phyloP scores from a whole-genome alignment of 352 stramenopile species.

The Phytophthora brassicae region DNA sequence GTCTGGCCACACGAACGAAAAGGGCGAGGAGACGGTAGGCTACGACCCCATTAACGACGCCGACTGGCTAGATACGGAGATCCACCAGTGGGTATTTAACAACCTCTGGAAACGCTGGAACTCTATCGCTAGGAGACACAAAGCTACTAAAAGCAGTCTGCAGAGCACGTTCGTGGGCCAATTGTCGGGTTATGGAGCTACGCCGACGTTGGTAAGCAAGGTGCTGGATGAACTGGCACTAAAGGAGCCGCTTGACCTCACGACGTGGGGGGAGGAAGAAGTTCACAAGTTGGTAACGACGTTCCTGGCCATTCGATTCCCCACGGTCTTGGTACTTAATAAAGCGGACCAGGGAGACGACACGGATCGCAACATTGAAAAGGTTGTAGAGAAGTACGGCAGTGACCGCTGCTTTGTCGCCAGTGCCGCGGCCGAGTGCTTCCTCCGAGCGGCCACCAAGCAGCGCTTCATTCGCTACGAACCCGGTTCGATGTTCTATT shows the following conservation, averaged over 20 bases:
- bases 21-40: constrained; percentile 82
- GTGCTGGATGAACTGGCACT: constrained; percentile 65
- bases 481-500: constrained; percentile 85
- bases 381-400: constrained; percentile 88
- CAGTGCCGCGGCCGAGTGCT: constrained; percentile 84
- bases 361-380: constrained; percentile 88
- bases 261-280: constrained; percentile 53
- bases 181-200: constrained; percentile 79
- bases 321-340: constrained; percentile 88
- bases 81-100: constrained; percentile 89
- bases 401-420: constrained; percentile 87
- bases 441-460: constrained; percentile 71
- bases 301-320: constrained; percentile 83
- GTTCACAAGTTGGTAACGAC: constrained; percentile 77
- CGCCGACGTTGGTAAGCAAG: constrained; percentile 68
- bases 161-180: constrained; percentile 71
- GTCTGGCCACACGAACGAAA: constrained; percentile 88
- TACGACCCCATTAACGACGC: constrained; percentile 90
- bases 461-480: constrained; percentile 86
- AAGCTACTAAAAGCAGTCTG: constrained; percentile 71
- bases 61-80: constrained; percentile 85
- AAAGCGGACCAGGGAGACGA: constrained; percentile 86
- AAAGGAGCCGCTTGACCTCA: constrained; percentile 70
- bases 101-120: constrained; percentile 87
- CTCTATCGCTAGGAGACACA: constrained; percentile 76